These are phyloP conservation scores for Bjerkandera adusta DNA, from an alignment of 1,284 basidiomycete species.

Conservation along the genomic window DNA sequence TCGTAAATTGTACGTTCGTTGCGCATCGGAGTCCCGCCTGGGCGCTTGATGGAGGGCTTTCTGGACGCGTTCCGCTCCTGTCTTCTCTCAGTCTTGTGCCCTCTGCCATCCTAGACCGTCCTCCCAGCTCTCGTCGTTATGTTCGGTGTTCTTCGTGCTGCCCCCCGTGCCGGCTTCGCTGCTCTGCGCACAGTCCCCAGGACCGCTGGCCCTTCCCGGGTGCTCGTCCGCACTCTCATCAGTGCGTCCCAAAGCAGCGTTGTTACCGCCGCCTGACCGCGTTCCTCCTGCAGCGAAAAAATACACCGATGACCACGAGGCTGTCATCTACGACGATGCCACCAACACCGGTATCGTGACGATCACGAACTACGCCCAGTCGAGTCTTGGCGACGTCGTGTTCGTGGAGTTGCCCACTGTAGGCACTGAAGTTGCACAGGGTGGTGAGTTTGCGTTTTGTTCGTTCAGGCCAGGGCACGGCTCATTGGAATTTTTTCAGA, in stretches of 20 bases:
- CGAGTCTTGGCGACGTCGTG: conserved; percentile 93
- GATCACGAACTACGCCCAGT: conserved; percentile 95
- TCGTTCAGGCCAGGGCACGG: not conserved
- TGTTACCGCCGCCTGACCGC: not conserved
- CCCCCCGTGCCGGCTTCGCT: conserved; percentile 5
- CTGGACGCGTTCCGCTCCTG: not conserved
- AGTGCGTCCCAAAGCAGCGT: conserved; percentile 28
- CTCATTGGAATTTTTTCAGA: conserved; percentile 49
- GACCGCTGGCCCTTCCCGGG: not conserved
- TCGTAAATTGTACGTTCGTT: not conserved
- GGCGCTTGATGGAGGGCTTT: conserved; percentile 6
- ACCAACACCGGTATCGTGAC: conserved; percentile 83
- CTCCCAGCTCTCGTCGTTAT: conserved; percentile 1
- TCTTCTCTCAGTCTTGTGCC: too few species aligned
- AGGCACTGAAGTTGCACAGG: conserved; percentile 71
- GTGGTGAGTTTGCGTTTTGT: conserved; percentile 56
- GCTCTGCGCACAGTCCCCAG: conserved; percentile 1
- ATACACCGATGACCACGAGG: conserved; percentile 92
- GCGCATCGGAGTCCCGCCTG: conserved; percentile 3
- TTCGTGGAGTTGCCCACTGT: conserved; percentile 88
- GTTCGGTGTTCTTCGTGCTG: conserved; percentile 11
- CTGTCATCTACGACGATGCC: conserved; percentile 77
- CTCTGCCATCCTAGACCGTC: not conserved
- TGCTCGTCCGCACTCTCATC: conserved; percentile 35
- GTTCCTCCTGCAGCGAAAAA: conserved; percentile 56